A percentile compares a stretch with the other conserved stretches of the same genome.
Evolutionary conservation across 257 asterid species (phyloP).

Genomic region (Lithospermum erythrorhizon): DNA sequence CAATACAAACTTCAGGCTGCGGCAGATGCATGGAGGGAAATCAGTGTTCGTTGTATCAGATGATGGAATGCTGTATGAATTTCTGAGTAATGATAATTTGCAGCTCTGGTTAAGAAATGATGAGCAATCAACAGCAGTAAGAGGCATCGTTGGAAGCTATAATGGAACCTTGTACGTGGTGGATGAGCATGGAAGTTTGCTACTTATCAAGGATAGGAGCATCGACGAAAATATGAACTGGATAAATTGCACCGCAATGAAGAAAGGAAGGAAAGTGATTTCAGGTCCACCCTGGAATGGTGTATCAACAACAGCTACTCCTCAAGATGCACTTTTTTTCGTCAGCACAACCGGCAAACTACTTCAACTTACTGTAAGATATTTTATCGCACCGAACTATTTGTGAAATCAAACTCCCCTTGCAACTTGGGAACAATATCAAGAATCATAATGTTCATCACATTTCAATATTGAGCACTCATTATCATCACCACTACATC

Average conservation of each 20-base stretch:
- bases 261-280: conserved; percentile 50
- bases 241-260: conserved; percentile 74
- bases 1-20: conserved; percentile 34
- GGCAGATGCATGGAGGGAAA: conserved; percentile 55
- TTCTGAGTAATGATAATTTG: conserved; percentile 45
- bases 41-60: conserved; percentile 60
- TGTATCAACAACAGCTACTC: conserved; percentile 27
- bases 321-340: conserved; percentile 59
- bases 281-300: conserved; percentile 90
- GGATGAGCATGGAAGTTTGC: conserved; percentile 61
- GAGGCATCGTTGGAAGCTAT: conserved; percentile 61
- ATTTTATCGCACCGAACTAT: background rate
- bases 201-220: conserved; percentile 61
- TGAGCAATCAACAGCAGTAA: conserved; percentile 40
- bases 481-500: too few relatives aligned
- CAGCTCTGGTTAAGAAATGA: conserved; percentile 73
- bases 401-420: too few relatives aligned
- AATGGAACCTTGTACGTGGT: conserved; percentile 69
- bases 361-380: conserved; percentile 54
- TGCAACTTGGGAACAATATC: too few relatives aligned
- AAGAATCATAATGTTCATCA: background rate
- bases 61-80: conserved; percentile 43
- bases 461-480: too few relatives aligned
- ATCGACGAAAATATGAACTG: conserved; percentile 39
- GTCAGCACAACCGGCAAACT: conserved; percentile 61